These are phyloP conservation scores for Paramecium caudatum DNA, from an alignment of 73 alveolate genomes.

Conservation along the genomic window DNA sequence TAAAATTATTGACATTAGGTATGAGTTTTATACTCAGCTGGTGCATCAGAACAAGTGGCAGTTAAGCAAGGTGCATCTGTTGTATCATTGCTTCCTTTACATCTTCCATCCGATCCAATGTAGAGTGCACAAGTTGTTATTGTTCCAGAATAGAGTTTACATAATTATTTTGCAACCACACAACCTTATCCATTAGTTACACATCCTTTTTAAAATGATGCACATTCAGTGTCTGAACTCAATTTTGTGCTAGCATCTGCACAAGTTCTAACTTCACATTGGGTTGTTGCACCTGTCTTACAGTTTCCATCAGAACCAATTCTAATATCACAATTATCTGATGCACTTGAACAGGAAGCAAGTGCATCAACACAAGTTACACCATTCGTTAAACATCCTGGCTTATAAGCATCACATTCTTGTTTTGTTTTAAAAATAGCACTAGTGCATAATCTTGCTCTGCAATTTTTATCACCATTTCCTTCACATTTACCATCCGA, in stretches of 20 bases:
- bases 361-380: background rate
- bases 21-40: slow-evolving; percentile 26
- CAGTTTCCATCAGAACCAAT: slow-evolving; percentile 49
- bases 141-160: background rate
- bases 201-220: background rate
- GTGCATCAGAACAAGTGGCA: slow-evolving; percentile 66
- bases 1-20: background rate
- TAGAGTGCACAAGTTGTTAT: background rate
- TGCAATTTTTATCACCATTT: background rate
- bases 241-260: slow-evolving; percentile 20
- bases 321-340: background rate
- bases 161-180: background rate
- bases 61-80: background rate
- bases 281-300: background rate
- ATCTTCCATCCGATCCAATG: slow-evolving; percentile 44
- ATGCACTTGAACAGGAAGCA: slow-evolving; percentile 1
- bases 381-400: slow-evolving; percentile 50
- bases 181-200: slow-evolving; percentile 33
- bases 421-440: background rate
- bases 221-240: slow-evolving; percentile 13
- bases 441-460: background rate
- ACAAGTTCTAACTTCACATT: background rate
- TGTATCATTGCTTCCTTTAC: slow-evolving; percentile 2
- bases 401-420: slow-evolving; percentile 4
- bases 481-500: slow-evolving; percentile 54